These are phyloP conservation scores for Metarhizium guizhouense DNA, from an alignment of 2,329 filamentous ascomycete species.

Conservation along the genomic window DNA sequence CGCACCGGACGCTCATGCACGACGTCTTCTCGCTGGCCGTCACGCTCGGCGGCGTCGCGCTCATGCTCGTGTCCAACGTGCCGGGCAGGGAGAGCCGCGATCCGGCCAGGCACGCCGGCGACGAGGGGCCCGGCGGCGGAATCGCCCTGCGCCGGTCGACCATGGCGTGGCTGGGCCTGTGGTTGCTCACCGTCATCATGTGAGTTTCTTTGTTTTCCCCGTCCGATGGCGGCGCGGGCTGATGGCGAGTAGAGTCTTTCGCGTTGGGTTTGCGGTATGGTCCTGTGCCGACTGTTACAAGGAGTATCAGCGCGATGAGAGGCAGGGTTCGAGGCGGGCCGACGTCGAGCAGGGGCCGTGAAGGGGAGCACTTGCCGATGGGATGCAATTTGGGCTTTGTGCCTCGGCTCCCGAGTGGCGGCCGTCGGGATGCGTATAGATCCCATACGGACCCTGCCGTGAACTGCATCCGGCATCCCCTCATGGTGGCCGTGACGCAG, in stretches of 20 bases:
- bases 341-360: background rate
- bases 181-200: constrained; percentile 16
- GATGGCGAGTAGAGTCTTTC: background rate
- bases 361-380: background rate
- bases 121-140: constrained; percentile 7
- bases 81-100: background rate
- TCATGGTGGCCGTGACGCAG: no score
- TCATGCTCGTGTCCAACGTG: constrained; percentile 20
- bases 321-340: background rate
- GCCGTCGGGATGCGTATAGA: no score
- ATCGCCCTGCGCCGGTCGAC: constrained; percentile 1
- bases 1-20: constrained; percentile 20
- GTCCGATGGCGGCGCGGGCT: background rate
- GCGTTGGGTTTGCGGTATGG: background rate
- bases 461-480: no score
- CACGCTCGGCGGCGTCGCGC: constrained; percentile 23
- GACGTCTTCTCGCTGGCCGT: constrained; percentile 25
- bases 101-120: background rate
- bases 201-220: constrained; percentile 11
- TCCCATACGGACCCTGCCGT: no score
- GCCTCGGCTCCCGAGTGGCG: no score
- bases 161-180: constrained; percentile 6
- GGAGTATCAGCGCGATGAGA: background rate
- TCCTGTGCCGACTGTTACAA: background rate
- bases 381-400: no score